These are phyloP conservation scores for Pezicula neosporulosa DNA, from an alignment of 2,329 filamentous ascomycete genomes.

Conservation along the genomic window DNA sequence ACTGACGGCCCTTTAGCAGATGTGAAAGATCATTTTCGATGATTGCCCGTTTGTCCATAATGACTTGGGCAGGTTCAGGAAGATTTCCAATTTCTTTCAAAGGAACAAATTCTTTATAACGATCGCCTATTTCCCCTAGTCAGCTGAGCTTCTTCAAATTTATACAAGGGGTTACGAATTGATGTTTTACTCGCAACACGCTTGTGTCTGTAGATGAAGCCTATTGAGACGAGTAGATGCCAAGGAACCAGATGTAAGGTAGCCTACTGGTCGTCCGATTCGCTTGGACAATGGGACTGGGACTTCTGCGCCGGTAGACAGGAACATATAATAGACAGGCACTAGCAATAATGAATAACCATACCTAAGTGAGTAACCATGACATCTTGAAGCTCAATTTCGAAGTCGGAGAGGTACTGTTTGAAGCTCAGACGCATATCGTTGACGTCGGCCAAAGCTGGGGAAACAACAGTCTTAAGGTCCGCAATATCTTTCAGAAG, in stretches of 20 bases:
- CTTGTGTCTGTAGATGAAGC: too few relatives aligned
- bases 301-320: too few relatives aligned
- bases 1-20: not conserved
- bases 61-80: not conserved
- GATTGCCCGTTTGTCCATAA: not conserved
- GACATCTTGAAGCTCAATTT: not conserved
- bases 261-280: too few relatives aligned
- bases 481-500: not conserved
- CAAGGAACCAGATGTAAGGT: too few relatives aligned
- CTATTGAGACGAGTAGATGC: too few relatives aligned
- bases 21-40: not conserved
- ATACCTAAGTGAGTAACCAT: not conserved
- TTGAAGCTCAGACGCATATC: not conserved
- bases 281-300: too few relatives aligned
- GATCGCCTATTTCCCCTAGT: too few relatives aligned
- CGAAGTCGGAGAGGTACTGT: not conserved
- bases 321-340: too few relatives aligned
- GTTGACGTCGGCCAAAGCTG: not conserved
- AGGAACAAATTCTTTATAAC: not conserved
- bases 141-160: too few relatives aligned
- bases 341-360: too few relatives aligned
- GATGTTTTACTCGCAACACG: too few relatives aligned
- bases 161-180: too few relatives aligned
- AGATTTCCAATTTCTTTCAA: not conserved
- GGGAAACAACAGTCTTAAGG: not conserved